Evolutionary conservation across 2,329 filamentous ascomycete species (phyloP), one percentile per base, ranked within the genome.

Genomic region (Lecanicillium sp.): DNA sequence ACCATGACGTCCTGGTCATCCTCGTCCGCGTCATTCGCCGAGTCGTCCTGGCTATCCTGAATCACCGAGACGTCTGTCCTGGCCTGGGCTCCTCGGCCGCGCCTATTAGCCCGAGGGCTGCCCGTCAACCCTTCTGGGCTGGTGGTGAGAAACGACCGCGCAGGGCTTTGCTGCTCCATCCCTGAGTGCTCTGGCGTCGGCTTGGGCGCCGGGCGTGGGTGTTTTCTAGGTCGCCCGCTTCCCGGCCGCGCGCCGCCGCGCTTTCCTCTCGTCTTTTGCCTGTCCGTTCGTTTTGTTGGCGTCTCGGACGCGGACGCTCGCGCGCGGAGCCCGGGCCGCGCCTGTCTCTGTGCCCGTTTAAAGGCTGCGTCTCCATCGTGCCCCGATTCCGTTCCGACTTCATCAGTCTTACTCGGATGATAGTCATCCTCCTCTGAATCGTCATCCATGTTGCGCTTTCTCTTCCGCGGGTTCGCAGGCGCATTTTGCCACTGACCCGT

Each of bases 151-250:
- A 30, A 17, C 3, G 40, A 41, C 28, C 25, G 17, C 17, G 27
- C 25, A 11, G 15, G n/a, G 9, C 15, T 27, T 15, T 36, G 33
- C 15, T 32, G 36, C 6, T n/a, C 6, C 22, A 25, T 11, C 40
- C 33, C 25, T 33, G 40, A 19, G 10, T 33, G 11, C 22, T 17
- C 29, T 17, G 29, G 25, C 3, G 13, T 17, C 27, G 46, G 36
- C 38, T 53, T 54, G 8, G 46, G 47, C 15, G 39, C 45, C 13
- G 45, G 43, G 30, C 55, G 54, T 22, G 57, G 59, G 29, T 63
- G 58, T 47, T 62, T 63, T 49, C 60, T 59, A 51, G 60, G 60
- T 33, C 60, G 52, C 19, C 60, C 60, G 41, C 60, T 63, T 10
- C 60, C 60, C 5, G 60, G 60, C 33, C 60, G 53, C 20, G 60